Conservation (phyloP, 2,329 filamentous ascomycete species). For the Colletotrichum tropicale region DNA sequence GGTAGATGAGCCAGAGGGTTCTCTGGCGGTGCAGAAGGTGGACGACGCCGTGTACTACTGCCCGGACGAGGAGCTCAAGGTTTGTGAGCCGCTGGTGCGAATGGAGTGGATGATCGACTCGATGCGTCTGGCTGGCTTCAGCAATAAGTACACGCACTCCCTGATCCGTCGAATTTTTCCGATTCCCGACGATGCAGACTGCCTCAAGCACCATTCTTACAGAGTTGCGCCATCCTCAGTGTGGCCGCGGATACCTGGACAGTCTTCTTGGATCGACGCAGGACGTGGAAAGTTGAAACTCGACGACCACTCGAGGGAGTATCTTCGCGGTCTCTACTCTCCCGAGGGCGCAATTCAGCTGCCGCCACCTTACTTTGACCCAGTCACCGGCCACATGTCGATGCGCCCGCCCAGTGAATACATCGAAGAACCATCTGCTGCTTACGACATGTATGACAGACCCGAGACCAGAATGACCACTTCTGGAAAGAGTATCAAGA, state of each 20-base stretch:
- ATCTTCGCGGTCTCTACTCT: background rate
- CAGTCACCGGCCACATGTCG: background rate
- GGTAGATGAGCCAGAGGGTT: background rate
- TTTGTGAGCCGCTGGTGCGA: slow-evolving; percentile 33
- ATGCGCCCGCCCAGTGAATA: background rate
- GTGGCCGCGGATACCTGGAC: slow-evolving; percentile 13
- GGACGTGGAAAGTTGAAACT: background rate
- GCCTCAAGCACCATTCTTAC: slow-evolving; percentile 5
- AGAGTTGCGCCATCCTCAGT: slow-evolving; percentile 12
- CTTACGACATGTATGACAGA: background rate
- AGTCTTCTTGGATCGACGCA: slow-evolving; percentile 10
- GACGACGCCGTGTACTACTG: slow-evolving; percentile 28
- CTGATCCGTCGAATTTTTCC: slow-evolving; percentile 33
- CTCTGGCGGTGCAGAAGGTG: slow-evolving; percentile 1
- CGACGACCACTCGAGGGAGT: slow-evolving; percentile 6
- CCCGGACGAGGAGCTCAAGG: slow-evolving; percentile 31
- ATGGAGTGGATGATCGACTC: slow-evolving; percentile 34
- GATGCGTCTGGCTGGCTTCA: slow-evolving; percentile 41
- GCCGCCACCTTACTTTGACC: background rate
- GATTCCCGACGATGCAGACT: background rate
- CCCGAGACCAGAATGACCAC: background rate
- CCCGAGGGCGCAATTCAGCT: slow-evolving; percentile 10
- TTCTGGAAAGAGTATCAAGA: background rate
- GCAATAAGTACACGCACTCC: slow-evolving; percentile 30
- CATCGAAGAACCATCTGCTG: background rate